Base-by-base conservation (phyloP, 352 stramenopile genomes). In the Pythium plurisporium region DNA sequence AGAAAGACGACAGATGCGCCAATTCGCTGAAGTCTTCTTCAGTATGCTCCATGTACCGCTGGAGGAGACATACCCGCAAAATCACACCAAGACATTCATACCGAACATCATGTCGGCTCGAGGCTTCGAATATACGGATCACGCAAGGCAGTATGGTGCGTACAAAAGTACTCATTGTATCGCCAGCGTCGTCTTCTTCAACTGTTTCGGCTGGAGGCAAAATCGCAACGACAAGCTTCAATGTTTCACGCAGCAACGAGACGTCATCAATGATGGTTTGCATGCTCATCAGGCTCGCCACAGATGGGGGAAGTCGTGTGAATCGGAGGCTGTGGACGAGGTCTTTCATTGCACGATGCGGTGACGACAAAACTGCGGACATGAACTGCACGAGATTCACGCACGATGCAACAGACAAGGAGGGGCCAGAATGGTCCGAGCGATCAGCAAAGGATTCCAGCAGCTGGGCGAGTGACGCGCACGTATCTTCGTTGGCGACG, bases 81-180 rank as follows among this genome's bases (percentile, higher is more conserved):
- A 89, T 70, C 10, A 86, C 75, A 7, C 67, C 65, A 0, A 89
- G 59, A 44, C 74, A 86, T 20, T 89, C 79, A 33, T 74, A 70
- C 1, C 77, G 73, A 25, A 87, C 36, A 29, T 86, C 71, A 36
- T 67, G 65, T 11, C 71, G 77, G 36, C 64, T 68, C 5, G 66
- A 86, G 1, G 67, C 50, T 48, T 89, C 79, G 49, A 82, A 87
- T 12, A 89, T 69, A 17, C 69, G 62, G 40, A 79, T 71, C 38
- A 89, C 68, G 30, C 67, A 59, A 20, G 74, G 65, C 45, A 87
- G 53, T 8, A 83, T 72, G 9, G 73, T 65, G 29, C 79, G 73
- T 0, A 75, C 62, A 30, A 85, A 74, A 0, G 44, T 57, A 14
- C 71, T 40, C 43, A 79, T 69, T 12, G 63, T 48, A 10, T 55